Base-by-base conservation (phyloP, 2,329 filamentous ascomycete genomes). In the Geosmithia flava region DNA sequence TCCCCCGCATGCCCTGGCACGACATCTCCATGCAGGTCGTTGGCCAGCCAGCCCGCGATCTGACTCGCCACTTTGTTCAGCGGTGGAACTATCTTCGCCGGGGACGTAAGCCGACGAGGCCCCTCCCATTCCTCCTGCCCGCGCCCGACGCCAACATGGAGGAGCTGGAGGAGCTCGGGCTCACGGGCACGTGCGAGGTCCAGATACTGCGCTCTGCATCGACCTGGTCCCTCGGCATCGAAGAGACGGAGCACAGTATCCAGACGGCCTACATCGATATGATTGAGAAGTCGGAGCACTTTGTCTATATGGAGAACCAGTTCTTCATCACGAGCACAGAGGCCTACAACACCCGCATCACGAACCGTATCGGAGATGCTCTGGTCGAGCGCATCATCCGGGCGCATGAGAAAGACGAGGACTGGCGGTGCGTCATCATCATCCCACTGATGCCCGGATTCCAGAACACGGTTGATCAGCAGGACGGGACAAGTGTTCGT, bases 391-490 rank as follows among this genome's bases (percentile, higher is more conserved):
- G 93, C 45, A 93, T 95, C 57, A 83, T 90, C 51, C 80, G 87
- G 50, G 93, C 93, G 0, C 77, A 88, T 55, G 77, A 83, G 55
- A 87, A 94, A 37, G 80, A 83, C 46, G 88, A 97, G 62, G 81
- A 88, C 48, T 98, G 93, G 93, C 83, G 87, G 53, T 88, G 86
- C 40, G 83, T 89, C 51, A 85, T 97, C 53, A 67, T 97, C 52
- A 94, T 98, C 50, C 93, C 93, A 1, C 73, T 98, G 30, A 94
- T 98, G 81, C 93, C 93, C n/a, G 93, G 93, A 2, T 98, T 97
- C 67, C 90, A 97, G 65, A 96, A 95, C 59, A 94, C 89, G 0
- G 91, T 98, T 19, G 89, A 95, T 55, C 83, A 88, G 54, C 87
- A 93, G 57, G 91, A 96, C 55, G 93, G 93, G 41, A 95, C 87